phyloP scores from a whole-genome alignment of 352 stramenopile species.

The Phytophthora fragariae region DNA sequence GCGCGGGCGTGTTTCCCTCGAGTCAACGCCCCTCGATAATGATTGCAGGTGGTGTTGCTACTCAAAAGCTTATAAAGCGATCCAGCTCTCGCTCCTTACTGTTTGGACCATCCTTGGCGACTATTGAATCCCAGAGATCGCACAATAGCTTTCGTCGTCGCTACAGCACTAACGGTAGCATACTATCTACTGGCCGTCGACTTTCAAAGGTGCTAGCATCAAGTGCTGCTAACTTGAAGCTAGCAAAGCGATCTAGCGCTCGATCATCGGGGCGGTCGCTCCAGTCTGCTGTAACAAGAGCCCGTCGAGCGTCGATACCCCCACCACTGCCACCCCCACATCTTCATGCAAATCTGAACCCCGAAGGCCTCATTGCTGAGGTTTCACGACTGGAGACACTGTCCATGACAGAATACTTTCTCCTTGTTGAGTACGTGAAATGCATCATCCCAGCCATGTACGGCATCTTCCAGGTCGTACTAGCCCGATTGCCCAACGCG shows the following conservation, averaged over 20 bases:
- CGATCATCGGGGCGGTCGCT: background rate
- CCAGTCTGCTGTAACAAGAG: background rate
- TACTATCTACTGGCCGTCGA: background rate
- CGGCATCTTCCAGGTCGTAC: constrained; percentile 24
- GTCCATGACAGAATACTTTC: constrained; percentile 32
- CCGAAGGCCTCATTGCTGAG: background rate
- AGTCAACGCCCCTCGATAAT: background rate
- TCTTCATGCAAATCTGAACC: background rate
- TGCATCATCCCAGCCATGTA: constrained; percentile 38
- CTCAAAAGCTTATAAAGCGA: background rate
- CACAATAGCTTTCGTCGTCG: background rate
- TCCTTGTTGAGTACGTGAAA: constrained; percentile 41
- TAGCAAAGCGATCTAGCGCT: constrained; percentile 10
- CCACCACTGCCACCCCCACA: background rate
- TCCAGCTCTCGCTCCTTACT: background rate
- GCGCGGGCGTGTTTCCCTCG: background rate
- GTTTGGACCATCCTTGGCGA: background rate
- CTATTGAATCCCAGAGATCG: constrained; percentile 1
- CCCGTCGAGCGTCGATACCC: background rate
- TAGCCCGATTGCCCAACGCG: constrained; percentile 22
- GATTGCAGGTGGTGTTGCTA: background rate
- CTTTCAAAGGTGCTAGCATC: background rate
- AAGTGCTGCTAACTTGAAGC: background rate
- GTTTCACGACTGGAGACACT: constrained; percentile 19
- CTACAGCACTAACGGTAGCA: background rate